These are phyloP conservation scores for Fusarium decemcellulare DNA, from an alignment of 2,329 filamentous ascomycete genomes.

Conservation along the genomic window DNA sequence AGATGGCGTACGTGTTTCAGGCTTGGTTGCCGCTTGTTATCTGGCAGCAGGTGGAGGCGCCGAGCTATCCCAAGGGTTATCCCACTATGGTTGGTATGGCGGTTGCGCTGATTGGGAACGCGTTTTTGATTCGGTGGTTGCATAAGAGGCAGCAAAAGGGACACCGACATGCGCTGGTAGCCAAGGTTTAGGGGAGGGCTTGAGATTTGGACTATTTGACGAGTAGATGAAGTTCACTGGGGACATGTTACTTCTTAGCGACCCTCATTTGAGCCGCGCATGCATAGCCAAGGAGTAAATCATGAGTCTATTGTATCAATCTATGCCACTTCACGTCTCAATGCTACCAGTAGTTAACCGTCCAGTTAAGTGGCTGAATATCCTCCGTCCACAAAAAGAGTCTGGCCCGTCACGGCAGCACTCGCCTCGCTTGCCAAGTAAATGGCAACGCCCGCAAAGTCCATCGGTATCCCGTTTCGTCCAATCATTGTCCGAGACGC, in stretches of 20 bases:
- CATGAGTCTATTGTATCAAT: no score
- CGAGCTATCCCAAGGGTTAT: constrained; percentile 72
- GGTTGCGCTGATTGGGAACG: constrained; percentile 62
- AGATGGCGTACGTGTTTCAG: constrained; percentile 78
- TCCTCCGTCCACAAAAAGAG: constrained; percentile 52
- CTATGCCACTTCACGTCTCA: no score
- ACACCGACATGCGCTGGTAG: background rate
- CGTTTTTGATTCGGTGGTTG: constrained; percentile 60
- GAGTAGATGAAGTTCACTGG: no score
- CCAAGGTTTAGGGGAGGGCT: background rate
- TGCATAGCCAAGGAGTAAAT: no score
- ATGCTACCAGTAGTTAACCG: no score
- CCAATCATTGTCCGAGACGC: constrained; percentile 49
- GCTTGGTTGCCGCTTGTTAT: constrained; percentile 78
- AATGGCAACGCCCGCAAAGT: constrained; percentile 50
- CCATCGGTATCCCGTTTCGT: constrained; percentile 48
- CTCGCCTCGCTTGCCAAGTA: constrained; percentile 51
- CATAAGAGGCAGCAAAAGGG: constrained; percentile 27
- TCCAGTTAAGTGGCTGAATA: constrained; percentile 47
- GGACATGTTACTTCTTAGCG: no score
- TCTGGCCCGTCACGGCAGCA: constrained; percentile 51
- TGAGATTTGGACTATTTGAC: no score
- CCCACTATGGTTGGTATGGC: constrained; percentile 67
- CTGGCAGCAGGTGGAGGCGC: constrained; percentile 76
- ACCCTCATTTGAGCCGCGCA: no score